A percentile compares a stretch with the other conserved stretches of the same genome.
Evolutionary conservation across 179 eudicot species (phyloP).

Genomic region (Corrigiola litoralis): DNA sequence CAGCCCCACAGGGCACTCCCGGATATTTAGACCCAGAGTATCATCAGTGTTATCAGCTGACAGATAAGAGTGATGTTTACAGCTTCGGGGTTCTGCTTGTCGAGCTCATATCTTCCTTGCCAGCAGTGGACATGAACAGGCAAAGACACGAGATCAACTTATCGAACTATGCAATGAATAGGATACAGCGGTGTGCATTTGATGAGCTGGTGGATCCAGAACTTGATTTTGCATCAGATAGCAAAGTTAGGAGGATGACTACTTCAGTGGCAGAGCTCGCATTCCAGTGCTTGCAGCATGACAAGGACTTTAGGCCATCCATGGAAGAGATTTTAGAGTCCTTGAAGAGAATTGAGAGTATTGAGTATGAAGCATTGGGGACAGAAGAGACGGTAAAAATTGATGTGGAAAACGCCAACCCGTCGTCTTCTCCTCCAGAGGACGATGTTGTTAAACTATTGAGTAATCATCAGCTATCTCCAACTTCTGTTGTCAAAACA

Average conservation of each 20-base stretch:
- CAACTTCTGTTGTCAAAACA: conserved; percentile 29
- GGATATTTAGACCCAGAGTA: conserved; percentile 81
- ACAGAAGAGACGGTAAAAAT: conserved; percentile 18
- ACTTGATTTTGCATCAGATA: conserved; percentile 48
- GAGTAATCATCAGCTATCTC: conserved; percentile 22
- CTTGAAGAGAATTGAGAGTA: conserved; percentile 36
- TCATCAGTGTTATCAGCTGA: conserved; percentile 62
- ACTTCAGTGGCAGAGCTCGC: conserved; percentile 67
- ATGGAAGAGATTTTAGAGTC: conserved; percentile 55
- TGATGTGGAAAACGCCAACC: neutral
- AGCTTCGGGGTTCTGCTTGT: conserved; percentile 79
- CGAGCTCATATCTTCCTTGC: conserved; percentile 74
- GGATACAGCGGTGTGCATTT: conserved; percentile 46
- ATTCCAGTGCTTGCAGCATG: conserved; percentile 62
- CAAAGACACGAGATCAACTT: conserved; percentile 56
- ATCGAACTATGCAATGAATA: conserved; percentile 56
- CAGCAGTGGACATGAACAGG: conserved; percentile 59
- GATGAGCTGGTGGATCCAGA: conserved; percentile 49
- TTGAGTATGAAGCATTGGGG: conserved; percentile 22
- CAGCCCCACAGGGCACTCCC: conserved; percentile 80
- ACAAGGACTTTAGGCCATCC: conserved; percentile 64
- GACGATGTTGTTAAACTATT: conserved; percentile 27
- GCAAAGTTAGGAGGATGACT: conserved; percentile 44
- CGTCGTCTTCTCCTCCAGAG: conserved; percentile 29
- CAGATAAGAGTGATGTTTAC: conserved; percentile 74